These are phyloP conservation scores for Selaginella moellendorffii DNA, from an alignment of 75 land plant species.

Conservation along the genomic window DNA sequence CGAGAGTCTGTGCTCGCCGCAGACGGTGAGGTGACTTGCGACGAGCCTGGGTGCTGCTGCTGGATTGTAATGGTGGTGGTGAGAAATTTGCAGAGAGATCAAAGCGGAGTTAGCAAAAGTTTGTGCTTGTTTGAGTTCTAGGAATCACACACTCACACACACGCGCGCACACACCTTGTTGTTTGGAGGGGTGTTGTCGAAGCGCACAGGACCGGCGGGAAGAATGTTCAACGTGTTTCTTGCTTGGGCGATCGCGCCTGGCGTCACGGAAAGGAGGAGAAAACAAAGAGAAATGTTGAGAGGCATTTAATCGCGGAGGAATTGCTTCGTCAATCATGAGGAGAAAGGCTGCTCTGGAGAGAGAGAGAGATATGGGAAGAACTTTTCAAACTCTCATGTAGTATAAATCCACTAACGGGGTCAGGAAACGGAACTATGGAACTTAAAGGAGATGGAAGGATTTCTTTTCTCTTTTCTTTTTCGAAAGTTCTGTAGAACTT, in stretches of 20 bases:
- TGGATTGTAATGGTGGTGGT: neutral
- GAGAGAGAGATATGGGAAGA: neutral
- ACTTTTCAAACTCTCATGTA: no score
- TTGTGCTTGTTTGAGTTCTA: neutral
- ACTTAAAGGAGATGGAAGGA: no score
- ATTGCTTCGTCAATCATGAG: neutral
- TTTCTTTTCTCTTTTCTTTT: no score
- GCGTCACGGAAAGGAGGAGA: neutral
- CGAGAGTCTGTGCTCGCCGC: constrained; percentile 4
- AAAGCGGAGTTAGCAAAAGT: neutral
- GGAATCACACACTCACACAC: neutral
- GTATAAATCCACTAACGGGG: no score
- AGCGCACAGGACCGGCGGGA: constrained; percentile 1
- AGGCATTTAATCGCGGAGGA: neutral
- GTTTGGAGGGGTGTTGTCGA: neutral
- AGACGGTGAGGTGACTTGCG: constrained; percentile 5
- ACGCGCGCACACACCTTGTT: neutral
- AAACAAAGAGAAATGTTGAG: neutral
- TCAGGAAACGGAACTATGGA: no score
- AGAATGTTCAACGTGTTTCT: constrained; percentile 1
- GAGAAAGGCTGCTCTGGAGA: neutral
- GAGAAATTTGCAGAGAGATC: no score
- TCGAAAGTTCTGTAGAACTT: no score
- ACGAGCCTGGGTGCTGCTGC: neutral
- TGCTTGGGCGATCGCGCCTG: neutral